Conservation (phyloP, 1,139 yeast genomes). For the Magnusiomyces magnusii region DNA sequence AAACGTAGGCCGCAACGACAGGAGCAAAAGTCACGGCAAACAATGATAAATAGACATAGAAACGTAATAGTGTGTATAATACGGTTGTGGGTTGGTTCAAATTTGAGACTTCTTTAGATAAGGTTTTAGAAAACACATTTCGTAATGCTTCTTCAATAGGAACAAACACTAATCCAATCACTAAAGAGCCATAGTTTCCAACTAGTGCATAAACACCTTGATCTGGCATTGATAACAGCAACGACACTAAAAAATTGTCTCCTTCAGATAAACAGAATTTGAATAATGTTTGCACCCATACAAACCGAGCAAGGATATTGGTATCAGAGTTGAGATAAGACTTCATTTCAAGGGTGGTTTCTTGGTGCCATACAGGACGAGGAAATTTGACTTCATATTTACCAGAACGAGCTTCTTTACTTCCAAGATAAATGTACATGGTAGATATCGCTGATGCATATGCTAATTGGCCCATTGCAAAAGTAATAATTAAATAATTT, state of each 20-base stretch:
- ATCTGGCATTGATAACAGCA: constrained; percentile 61
- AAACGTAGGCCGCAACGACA: constrained; percentile 43
- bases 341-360: constrained; percentile 11
- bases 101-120: no score
- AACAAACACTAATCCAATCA: constrained; percentile 74
- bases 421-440: constrained; percentile 21
- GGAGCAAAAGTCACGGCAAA: constrained; percentile 54
- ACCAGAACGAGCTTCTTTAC: constrained; percentile 12
- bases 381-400: constrained; percentile 14
- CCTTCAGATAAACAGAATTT: constrained; percentile 89
- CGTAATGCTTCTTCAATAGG: constrained; percentile 89
- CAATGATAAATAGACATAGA: constrained; percentile 47
- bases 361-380: constrained; percentile 5
- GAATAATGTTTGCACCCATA: constrained; percentile 73
- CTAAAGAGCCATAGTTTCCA: constrained; percentile 80
- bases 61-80: constrained; percentile 41
- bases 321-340: constrained; percentile 27
- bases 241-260: constrained; percentile 68
- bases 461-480: constrained; percentile 64
- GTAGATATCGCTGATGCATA: constrained; percentile 46
- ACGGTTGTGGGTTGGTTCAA: constrained; percentile 38
- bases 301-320: constrained; percentile 32
- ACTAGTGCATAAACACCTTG: constrained; percentile 88
- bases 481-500: constrained; percentile 51
- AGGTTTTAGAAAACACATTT: constrained; percentile 56